Evolutionary conservation across 805 yeast species (phyloP).

Genomic region (Soucietia sequanensis): DNA sequence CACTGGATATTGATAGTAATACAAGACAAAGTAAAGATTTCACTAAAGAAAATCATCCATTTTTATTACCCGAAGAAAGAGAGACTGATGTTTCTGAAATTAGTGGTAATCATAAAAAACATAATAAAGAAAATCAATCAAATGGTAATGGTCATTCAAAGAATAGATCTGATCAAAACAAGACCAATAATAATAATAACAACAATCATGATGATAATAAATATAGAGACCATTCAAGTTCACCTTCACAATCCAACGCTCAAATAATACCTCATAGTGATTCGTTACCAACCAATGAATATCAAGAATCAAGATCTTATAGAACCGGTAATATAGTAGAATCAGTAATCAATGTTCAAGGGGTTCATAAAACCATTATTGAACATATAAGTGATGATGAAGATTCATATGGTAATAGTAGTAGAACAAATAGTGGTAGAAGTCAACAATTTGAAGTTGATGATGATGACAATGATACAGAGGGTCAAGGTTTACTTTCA

Average conservation of each 20-base stretch:
- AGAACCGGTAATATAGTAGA: slow-evolving; percentile 71
- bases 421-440: not conserved
- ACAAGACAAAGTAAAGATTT: slow-evolving; percentile 9
- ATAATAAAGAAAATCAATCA: slow-evolving; percentile 2
- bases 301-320: slow-evolving; percentile 36
- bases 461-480: slow-evolving; percentile 5
- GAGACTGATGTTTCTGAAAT: slow-evolving; percentile 26
- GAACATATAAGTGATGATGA: slow-evolving; percentile 58
- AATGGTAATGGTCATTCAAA: not conserved
- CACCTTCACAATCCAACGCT: slow-evolving; percentile 6
- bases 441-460: slow-evolving; percentile 7
- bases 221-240: not conserved
- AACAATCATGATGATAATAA: not conserved
- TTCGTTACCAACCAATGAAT: slow-evolving; percentile 13
- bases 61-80: slow-evolving; percentile 21
- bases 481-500: slow-evolving; percentile 6
- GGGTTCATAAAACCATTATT: slow-evolving; percentile 82
- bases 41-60: slow-evolving; percentile 18
- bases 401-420: not conserved
- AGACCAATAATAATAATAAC: not conserved
- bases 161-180: not conserved
- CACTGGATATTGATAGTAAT: slow-evolving; percentile 1
- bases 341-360: slow-evolving; percentile 77
- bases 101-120: slow-evolving; percentile 6
- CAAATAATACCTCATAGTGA: slow-evolving; percentile 9